These are phyloP conservation scores for Ophiostoma ips DNA, from an alignment of 2,329 filamentous ascomycete genomes.

Conservation along the genomic window DNA sequence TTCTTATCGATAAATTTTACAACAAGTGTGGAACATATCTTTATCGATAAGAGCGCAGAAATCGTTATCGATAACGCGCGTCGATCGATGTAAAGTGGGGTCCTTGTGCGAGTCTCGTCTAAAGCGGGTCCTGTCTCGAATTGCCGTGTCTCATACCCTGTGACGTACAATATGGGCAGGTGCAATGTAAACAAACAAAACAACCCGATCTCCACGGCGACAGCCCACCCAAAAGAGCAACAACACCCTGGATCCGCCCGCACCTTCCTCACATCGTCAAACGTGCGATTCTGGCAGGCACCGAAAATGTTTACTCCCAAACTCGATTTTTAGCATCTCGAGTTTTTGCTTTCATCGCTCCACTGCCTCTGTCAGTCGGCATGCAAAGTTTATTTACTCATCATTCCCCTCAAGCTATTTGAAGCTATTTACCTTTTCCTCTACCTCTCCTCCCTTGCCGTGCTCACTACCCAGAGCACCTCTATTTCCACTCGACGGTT, in stretches of 20 bases:
- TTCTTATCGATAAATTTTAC: too few species aligned
- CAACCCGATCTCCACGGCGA: conserved; percentile 14
- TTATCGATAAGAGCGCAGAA: background rate
- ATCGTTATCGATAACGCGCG: background rate
- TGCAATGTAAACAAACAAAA: conserved; percentile 16
- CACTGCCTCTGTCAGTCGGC: conserved; percentile 6
- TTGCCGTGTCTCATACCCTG: conserved; percentile 7
- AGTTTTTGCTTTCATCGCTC: background rate
- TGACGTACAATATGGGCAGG: conserved; percentile 5
- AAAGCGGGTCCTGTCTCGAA: background rate
- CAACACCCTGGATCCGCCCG: conserved; percentile 10
- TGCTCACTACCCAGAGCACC: background rate
- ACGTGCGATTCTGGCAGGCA: background rate
- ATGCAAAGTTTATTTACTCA: conserved; percentile 10
- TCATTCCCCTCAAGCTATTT: conserved; percentile 1
- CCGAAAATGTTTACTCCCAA: background rate
- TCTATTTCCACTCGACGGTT: background rate
- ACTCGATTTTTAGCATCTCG: background rate
- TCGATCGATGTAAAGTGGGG: background rate
- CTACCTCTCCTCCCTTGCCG: background rate
- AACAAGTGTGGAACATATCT: too few species aligned
- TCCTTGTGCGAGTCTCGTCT: too few species aligned
- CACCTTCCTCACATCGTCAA: conserved; percentile 1
- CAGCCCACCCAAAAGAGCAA: conserved; percentile 10
- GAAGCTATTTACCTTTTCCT: background rate